A percentile compares a stretch with the other conserved stretches of the same genome.
phyloP scores from a whole-genome alignment of 768 basidiomycete genomes.

The Cystofilobasidium ferigula region DNA sequence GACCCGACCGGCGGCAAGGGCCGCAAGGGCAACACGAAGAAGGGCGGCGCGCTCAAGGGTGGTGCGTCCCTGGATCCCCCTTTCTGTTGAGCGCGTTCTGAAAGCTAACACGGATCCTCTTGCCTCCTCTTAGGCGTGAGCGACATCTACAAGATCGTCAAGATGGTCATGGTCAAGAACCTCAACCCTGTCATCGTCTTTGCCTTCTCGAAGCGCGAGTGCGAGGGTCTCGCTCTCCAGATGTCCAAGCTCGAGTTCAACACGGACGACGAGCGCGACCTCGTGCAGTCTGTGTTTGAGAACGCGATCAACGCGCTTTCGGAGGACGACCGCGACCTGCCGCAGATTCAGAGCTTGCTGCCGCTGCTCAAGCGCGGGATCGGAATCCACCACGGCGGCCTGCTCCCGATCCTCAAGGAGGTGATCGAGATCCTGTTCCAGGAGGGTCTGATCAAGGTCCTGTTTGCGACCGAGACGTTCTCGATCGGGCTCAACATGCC shows the following conservation, averaged over 20 bases:
- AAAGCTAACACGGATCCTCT: neutral
- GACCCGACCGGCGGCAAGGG: constrained; percentile 26
- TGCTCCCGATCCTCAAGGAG: constrained; percentile 94
- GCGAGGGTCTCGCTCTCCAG: constrained; percentile 79
- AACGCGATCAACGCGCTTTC: constrained; percentile 87
- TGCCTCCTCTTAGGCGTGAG: constrained; percentile 51
- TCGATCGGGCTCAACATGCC: constrained; percentile 88
- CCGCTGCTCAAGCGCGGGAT: constrained; percentile 89
- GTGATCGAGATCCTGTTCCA: constrained; percentile 99
- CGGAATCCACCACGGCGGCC: constrained; percentile 95
- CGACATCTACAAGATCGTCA: constrained; percentile 93
- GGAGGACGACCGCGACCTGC: constrained; percentile 70
- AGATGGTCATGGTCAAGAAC: constrained; percentile 95
- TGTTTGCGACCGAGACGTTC: constrained; percentile 98
- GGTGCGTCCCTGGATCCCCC: constrained; percentile 43
- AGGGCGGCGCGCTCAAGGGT: constrained; percentile 82
- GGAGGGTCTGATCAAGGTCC: constrained; percentile 91
- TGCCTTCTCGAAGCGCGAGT: constrained; percentile 95
- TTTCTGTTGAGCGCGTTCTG: neutral
- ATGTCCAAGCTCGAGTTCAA: constrained; percentile 97
- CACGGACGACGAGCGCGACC: constrained; percentile 76
- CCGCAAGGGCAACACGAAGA: constrained; percentile 78
- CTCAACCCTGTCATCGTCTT: constrained; percentile 98
- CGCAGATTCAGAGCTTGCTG: constrained; percentile 83
- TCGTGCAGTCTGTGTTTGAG: constrained; percentile 76